phyloP scores from a whole-genome alignment of 345 rosid genomes.

The Psidium guajava region DNA sequence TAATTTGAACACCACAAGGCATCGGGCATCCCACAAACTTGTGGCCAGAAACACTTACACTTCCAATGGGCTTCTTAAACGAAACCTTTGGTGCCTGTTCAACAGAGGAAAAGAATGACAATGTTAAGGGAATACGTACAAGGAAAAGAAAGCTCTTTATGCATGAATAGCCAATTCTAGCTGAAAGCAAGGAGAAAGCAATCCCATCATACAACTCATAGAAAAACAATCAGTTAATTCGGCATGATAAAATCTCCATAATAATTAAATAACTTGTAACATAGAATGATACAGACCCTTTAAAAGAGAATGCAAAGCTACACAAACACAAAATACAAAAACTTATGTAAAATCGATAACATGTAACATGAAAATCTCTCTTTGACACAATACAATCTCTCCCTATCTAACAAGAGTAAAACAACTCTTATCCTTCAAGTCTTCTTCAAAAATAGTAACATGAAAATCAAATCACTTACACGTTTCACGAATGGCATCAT shows the following conservation, averaged over 20 bases:
- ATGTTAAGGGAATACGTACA: neutral
- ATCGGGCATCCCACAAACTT: conserved; percentile 95
- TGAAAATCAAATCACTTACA: conserved; percentile 27
- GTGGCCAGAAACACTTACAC: conserved; percentile 93
- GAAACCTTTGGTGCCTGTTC: conserved; percentile 83
- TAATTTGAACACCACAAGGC: conserved; percentile 96
- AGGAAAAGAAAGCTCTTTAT: neutral
- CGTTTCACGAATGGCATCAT: conserved; percentile 97
- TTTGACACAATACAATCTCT: neutral
- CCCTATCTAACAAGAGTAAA: neutral
- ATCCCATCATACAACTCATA: neutral
- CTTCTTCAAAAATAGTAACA: neutral
- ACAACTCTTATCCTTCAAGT: neutral
- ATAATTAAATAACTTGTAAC: neutral
- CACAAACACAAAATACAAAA: neutral
- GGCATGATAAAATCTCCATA: neutral
- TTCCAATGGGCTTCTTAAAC: conserved; percentile 89
- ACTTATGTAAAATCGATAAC: neutral
- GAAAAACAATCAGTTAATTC: neutral
- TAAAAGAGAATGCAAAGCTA: neutral
- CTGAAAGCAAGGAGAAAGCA: neutral
- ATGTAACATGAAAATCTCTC: neutral
- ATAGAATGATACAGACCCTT: neutral
- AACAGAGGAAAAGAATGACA: neutral
- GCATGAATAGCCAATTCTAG: neutral